These are phyloP conservation scores for Coemansia sp. DNA, from an alignment of 192 early-diverging fungal species.

Conservation along the genomic window DNA sequence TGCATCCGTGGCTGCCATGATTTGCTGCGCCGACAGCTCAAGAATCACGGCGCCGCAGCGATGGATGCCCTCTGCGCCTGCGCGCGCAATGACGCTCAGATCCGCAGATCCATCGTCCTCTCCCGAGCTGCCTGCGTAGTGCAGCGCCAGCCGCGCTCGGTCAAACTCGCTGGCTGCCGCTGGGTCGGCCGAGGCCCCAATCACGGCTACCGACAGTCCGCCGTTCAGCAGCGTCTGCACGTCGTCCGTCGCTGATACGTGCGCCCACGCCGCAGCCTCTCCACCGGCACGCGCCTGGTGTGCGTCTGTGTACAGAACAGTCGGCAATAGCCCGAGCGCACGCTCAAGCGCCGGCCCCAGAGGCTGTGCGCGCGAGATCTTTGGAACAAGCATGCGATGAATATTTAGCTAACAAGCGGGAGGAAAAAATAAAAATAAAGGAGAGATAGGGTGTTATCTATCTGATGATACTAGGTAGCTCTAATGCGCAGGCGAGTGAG, in stretches of 20 bases:
- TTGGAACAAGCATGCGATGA: constrained; percentile 39
- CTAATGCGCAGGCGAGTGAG: no score
- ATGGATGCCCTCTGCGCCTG: constrained; percentile 11
- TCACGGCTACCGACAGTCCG: constrained; percentile 35
- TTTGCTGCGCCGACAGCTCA: constrained; percentile 25
- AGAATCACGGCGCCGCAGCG: constrained; percentile 34
- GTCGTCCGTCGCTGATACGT: constrained; percentile 8
- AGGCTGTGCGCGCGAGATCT: constrained; percentile 14
- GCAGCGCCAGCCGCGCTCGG: constrained; percentile 34
- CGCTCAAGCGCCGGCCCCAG: constrained; percentile 18
- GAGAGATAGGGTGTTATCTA: no score
- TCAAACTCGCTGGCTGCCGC: not conserved
- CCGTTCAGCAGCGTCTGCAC: constrained; percentile 34
- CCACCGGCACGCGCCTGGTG: constrained; percentile 8
- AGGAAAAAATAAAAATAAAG: not conserved
- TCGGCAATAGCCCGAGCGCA: constrained; percentile 20
- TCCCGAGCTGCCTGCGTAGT: constrained; percentile 9
- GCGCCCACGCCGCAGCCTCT: constrained; percentile 16
- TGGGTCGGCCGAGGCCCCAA: constrained; percentile 1
- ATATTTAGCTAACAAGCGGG: not conserved
- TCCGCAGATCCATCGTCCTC: constrained; percentile 10
- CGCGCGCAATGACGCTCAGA: not conserved
- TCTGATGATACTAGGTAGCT: no score
- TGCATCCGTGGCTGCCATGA: constrained; percentile 14
- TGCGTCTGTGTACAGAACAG: constrained; percentile 15